phyloP scores from a whole-genome alignment of 73 alveolate species.

The Tetrahymena borealis region DNA sequence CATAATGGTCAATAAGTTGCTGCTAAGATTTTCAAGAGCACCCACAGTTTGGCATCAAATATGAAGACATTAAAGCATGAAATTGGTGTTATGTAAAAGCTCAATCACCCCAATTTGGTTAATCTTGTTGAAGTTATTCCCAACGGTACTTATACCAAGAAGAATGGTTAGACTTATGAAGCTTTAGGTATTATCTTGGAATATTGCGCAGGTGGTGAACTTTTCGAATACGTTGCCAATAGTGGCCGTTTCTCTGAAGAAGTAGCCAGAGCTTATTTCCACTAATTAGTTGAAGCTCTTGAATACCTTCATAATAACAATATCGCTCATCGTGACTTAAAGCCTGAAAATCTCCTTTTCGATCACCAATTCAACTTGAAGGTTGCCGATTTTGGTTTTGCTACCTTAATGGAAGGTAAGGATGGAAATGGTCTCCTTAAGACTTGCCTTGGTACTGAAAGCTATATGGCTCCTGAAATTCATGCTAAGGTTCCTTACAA shows the following conservation, averaged over 20 bases:
- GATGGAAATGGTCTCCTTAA: slow-evolving; percentile 19
- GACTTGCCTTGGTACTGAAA: slow-evolving; percentile 52
- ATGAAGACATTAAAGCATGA: slow-evolving; percentile 38
- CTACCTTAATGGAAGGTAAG: slow-evolving; percentile 39
- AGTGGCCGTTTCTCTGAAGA: slow-evolving; percentile 65
- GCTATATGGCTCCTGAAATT: slow-evolving; percentile 75
- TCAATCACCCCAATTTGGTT: slow-evolving; percentile 43
- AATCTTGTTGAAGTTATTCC: slow-evolving; percentile 18
- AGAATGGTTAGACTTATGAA: slow-evolving; percentile 26
- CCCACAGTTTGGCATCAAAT: slow-evolving; percentile 4
- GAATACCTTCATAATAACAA: slow-evolving; percentile 60
- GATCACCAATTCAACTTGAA: slow-evolving; percentile 67
- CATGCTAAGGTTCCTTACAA: slow-evolving; percentile 37
- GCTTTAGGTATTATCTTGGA: slow-evolving; percentile 45
- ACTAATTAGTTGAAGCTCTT: slow-evolving; percentile 56
- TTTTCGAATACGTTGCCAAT: slow-evolving; percentile 49
- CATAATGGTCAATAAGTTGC: neutral
- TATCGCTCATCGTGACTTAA: slow-evolving; percentile 81
- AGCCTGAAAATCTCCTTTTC: slow-evolving; percentile 80
- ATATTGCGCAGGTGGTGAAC: slow-evolving; percentile 55
- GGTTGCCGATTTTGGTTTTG: slow-evolving; percentile 89
- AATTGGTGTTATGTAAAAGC: slow-evolving; percentile 13
- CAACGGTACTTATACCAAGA: slow-evolving; percentile 10
- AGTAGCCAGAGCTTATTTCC: slow-evolving; percentile 55
- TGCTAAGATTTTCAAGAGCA: slow-evolving; percentile 15